Conservation (phyloP, 2,329 filamentous ascomycete species). For the Rhexocercosporidium sp. region DNA sequence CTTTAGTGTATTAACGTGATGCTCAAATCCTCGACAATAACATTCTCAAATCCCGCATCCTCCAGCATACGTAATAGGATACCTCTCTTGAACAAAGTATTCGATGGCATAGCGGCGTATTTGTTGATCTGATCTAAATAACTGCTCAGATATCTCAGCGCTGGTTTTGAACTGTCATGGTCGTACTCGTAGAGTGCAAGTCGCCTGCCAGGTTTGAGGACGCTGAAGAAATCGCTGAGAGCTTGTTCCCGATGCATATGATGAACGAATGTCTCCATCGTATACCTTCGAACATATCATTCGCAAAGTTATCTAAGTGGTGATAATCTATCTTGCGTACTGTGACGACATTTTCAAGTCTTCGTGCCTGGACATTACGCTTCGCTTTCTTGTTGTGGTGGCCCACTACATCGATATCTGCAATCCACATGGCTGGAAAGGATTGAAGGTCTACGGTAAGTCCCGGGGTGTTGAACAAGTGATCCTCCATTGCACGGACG, state of each 20-base stretch:
- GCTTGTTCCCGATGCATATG: conserved; percentile 52
- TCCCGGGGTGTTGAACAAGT: conserved; percentile 47
- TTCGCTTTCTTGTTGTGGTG: conserved; percentile 52
- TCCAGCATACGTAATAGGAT: conserved; percentile 48
- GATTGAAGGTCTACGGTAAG: no score
- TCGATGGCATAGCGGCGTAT: conserved; percentile 52
- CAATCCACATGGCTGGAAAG: no score
- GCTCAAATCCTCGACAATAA: neutral
- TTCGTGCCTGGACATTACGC: conserved; percentile 45
- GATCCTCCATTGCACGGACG: conserved; percentile 55
- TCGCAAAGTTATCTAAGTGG: conserved; percentile 48
- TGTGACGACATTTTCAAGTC: conserved; percentile 44
- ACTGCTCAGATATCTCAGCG: conserved; percentile 38
- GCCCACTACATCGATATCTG: conserved; percentile 56
- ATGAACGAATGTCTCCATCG: conserved; percentile 61
- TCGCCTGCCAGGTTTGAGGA: conserved; percentile 53
- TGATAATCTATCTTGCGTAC: conserved; percentile 56
- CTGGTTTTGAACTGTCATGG: conserved; percentile 39
- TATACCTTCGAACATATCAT: conserved; percentile 56
- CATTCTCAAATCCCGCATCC: conserved; percentile 21
- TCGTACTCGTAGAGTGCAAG: conserved; percentile 54
- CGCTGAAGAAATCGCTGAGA: conserved; percentile 51
- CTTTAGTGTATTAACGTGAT: no score
- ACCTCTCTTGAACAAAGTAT: conserved; percentile 46
- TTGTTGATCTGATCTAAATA: conserved; percentile 48